These are phyloP conservation scores for Aspergillus melleus DNA, from an alignment of 2,329 filamentous ascomycete genomes.

Conservation along the genomic window DNA sequence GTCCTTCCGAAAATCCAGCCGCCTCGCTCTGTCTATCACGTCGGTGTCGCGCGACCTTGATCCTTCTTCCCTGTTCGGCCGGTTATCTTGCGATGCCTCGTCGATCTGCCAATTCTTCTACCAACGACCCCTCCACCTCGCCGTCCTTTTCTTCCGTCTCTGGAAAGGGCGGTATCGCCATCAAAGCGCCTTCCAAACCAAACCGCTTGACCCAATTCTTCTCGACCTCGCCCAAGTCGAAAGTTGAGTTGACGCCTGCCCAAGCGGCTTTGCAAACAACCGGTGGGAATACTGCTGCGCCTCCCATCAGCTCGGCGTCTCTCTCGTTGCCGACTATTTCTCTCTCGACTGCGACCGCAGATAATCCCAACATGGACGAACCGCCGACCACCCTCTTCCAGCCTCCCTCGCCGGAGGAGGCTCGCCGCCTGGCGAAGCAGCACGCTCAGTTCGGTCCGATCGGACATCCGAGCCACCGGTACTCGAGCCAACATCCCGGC, in stretches of 20 bases:
- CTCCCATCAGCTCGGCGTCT: slow-evolving; percentile 68
- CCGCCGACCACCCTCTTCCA: slow-evolving; percentile 80
- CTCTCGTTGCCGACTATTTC: slow-evolving; percentile 87
- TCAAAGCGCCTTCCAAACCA: slow-evolving; percentile 59
- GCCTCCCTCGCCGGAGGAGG: slow-evolving; percentile 81
- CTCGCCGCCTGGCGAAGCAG: slow-evolving; percentile 69
- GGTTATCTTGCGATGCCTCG: slow-evolving; percentile 59
- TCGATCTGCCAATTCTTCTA: slow-evolving; percentile 61
- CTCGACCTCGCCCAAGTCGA: slow-evolving; percentile 74
- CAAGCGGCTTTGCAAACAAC: slow-evolving; percentile 66
- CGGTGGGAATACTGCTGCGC: slow-evolving; percentile 55
- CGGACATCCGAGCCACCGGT: slow-evolving; percentile 75
- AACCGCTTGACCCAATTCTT: slow-evolving; percentile 82
- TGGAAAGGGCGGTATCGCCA: slow-evolving; percentile 55
- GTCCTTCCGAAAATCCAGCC: background rate
- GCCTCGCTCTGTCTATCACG: slow-evolving; percentile 1
- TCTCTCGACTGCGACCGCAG: slow-evolving; percentile 78
- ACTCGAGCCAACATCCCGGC: slow-evolving; percentile 84
- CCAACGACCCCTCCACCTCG: slow-evolving; percentile 52
- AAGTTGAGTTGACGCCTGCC: slow-evolving; percentile 55
- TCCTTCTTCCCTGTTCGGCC: slow-evolving; percentile 7
- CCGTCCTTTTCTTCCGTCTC: slow-evolving; percentile 51
- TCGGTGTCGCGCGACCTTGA: slow-evolving; percentile 15
- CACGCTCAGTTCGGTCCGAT: slow-evolving; percentile 93
- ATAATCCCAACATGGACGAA: slow-evolving; percentile 72